Evolutionary conservation across 1,284 basidiomycete genomes (phyloP), one percentile per base, ranked within the genome.

Genomic region (Tilletia horrida): DNA sequence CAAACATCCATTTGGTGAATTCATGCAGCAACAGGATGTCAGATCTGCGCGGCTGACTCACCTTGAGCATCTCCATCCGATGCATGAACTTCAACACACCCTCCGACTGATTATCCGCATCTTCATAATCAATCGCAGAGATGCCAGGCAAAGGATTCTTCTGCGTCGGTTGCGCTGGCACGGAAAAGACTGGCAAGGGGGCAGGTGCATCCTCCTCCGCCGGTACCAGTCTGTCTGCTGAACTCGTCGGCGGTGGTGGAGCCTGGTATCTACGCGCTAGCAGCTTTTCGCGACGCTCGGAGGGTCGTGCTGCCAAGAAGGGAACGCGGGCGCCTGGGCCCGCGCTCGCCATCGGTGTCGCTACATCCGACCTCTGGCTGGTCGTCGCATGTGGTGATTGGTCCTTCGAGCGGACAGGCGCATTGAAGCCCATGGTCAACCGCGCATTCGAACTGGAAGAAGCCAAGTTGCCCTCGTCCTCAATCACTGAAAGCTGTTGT

Each of bases 41-140:
- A 40, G 35, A 40, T 4, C 4, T 40, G 11, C 4, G n/a, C n/a
- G n/a, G n/a, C n/a, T n/a, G n/a, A 21, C 55, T 59, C n/a, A 71
- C 68, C 73, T 81, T 81, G 64, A 81, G 73, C 61, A 72, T 73
- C 62, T 79, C 73, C 3, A 81, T 44, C 14, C 70, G 67, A 47
- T 81, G 80, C 78, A 80, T 76, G 63, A 79, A 81, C 47, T 75
- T 66, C 43, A 81, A 64, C 50, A 73, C 67, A 29, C 76, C 76
- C 27, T 61, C 21, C 67, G 67, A n/a, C 75, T 69, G 16, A 62
- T 69, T 29, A 61, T 76, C 73, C 0, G 69, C 69, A 47, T 73
- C 72, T 29, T 72, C 76, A 7, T 64, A 71, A 50, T 77, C 73
- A 63, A 70, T 57, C 47, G 67, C 64, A 3, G 55, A 11, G 8